These are phyloP conservation scores for Camillea tinctor DNA, from an alignment of 2,329 filamentous ascomycete species.

Conservation along the genomic window DNA sequence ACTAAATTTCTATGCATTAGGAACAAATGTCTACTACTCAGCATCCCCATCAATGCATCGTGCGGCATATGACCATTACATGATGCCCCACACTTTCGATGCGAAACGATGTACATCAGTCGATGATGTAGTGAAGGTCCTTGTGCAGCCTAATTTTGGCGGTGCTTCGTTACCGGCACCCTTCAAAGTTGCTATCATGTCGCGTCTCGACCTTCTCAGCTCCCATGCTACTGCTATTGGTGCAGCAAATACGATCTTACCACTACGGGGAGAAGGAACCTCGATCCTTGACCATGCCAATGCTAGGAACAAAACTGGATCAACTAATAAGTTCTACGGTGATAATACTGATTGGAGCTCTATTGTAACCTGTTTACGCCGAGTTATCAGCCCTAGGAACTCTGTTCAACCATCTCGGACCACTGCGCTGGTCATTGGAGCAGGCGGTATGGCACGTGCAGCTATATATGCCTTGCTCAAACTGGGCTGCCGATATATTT, in stretches of 20 bases:
- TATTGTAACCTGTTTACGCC: slow-evolving; percentile 59
- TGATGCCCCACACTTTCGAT: slow-evolving; percentile 65
- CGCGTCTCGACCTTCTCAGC: slow-evolving; percentile 63
- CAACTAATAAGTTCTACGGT: slow-evolving; percentile 64
- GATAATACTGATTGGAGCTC: slow-evolving; percentile 71
- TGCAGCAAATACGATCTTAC: slow-evolving; percentile 69
- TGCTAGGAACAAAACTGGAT: slow-evolving; percentile 60
- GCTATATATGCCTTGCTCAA: slow-evolving; percentile 73
- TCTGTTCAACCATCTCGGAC: slow-evolving; percentile 53
- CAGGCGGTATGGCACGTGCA: slow-evolving; percentile 71
- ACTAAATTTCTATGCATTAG: slow-evolving; percentile 68
- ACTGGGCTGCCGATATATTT: slow-evolving; percentile 70
- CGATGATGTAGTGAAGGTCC: slow-evolving; percentile 59
- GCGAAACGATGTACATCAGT: slow-evolving; percentile 59
- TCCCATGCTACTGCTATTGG: slow-evolving; percentile 69
- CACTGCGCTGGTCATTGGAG: slow-evolving; percentile 58
- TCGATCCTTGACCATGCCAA: slow-evolving; percentile 54
- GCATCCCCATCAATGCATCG: slow-evolving; percentile 72
- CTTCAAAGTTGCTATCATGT: slow-evolving; percentile 68
- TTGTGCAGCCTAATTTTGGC: slow-evolving; percentile 61
- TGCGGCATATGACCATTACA: slow-evolving; percentile 63
- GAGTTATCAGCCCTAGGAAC: slow-evolving; percentile 68
- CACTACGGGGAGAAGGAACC: slow-evolving; percentile 53
- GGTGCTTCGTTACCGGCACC: slow-evolving; percentile 67
- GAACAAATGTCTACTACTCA: slow-evolving; percentile 66